Percentiles rank a stretch among this genome's conserved stretches.
Evolutionary conservation across 805 yeast genomes (phyloP).

Genomic region (Candida oleophila): DNA sequence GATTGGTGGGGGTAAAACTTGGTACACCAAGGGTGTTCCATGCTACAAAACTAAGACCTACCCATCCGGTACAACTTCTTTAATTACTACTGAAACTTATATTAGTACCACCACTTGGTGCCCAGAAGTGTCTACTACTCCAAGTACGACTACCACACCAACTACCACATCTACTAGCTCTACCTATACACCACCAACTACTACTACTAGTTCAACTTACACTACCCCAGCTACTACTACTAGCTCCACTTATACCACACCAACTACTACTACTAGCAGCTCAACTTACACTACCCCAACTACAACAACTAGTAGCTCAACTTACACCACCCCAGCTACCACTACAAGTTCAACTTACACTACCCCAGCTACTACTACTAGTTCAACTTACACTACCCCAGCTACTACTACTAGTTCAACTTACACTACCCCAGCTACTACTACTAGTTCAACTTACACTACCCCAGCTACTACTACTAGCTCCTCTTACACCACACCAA

Average conservation of each 20-base stretch:
- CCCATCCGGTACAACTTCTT: neutral
- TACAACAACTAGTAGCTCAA: too few species aligned
- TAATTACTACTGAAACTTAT: neutral
- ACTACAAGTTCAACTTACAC: too few species aligned
- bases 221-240: neutral
- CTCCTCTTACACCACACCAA: neutral
- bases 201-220: neutral
- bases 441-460: neutral
- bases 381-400: neutral
- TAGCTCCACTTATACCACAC: too few species aligned
- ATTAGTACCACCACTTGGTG: neutral
- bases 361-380: too few species aligned
- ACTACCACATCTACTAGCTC: neutral
- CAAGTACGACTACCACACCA: neutral
- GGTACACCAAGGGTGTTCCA: neutral
- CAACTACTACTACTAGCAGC: too few species aligned
- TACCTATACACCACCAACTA: too few species aligned
- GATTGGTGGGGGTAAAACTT: neutral
- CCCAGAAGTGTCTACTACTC: neutral
- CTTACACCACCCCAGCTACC: too few species aligned
- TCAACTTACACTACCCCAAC: too few species aligned
- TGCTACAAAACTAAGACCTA: neutral
- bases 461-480: neutral
- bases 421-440: neutral
- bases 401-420: neutral